A percentile compares a stretch with the other conserved stretches of the same genome.
phyloP scores from a whole-genome alignment of 1,284 basidiomycete species.

The Gastroboletus turbinatus region DNA sequence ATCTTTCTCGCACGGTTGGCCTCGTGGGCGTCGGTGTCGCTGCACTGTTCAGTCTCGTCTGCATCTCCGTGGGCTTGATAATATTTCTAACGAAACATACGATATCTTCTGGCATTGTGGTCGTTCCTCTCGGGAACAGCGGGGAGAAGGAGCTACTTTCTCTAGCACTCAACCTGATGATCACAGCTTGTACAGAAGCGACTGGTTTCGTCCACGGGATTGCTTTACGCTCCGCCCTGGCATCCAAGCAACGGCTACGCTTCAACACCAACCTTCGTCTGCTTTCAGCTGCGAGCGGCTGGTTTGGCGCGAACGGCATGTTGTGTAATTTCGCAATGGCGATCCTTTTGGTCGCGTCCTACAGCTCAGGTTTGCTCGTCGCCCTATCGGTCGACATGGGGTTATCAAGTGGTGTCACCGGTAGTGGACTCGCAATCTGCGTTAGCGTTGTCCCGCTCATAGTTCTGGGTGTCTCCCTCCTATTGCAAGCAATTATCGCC shows the following conservation, averaged over 20 bases:
- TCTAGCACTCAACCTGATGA: constrained; percentile 25
- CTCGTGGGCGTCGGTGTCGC: constrained; percentile 27
- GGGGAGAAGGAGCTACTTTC: constrained; percentile 24
- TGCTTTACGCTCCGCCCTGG: constrained; percentile 29
- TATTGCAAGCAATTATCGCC: constrained; percentile 26
- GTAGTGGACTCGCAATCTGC: constrained; percentile 14
- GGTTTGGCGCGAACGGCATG: constrained; percentile 25
- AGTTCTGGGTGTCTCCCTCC: constrained; percentile 25
- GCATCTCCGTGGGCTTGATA: constrained; percentile 24
- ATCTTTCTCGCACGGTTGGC: constrained; percentile 24
- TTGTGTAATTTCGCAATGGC: constrained; percentile 26
- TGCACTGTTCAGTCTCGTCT: constrained; percentile 20
- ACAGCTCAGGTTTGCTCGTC: constrained; percentile 27
- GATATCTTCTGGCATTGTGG: constrained; percentile 24
- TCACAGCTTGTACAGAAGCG: constrained; percentile 31
- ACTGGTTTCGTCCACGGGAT: constrained; percentile 32
- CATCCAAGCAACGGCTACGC: constrained; percentile 25
- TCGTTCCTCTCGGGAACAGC: constrained; percentile 15
- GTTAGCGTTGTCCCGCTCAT: constrained; percentile 30
- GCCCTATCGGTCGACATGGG: constrained; percentile 19
- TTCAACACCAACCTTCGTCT: constrained; percentile 37
- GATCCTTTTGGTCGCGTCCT: constrained; percentile 30
- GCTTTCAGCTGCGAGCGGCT: constrained; percentile 20
- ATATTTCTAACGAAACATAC: constrained; percentile 22
- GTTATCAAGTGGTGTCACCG: constrained; percentile 15